Base-by-base conservation (phyloP, 345 rosid species). In the Pelargonium nanum region DNA sequence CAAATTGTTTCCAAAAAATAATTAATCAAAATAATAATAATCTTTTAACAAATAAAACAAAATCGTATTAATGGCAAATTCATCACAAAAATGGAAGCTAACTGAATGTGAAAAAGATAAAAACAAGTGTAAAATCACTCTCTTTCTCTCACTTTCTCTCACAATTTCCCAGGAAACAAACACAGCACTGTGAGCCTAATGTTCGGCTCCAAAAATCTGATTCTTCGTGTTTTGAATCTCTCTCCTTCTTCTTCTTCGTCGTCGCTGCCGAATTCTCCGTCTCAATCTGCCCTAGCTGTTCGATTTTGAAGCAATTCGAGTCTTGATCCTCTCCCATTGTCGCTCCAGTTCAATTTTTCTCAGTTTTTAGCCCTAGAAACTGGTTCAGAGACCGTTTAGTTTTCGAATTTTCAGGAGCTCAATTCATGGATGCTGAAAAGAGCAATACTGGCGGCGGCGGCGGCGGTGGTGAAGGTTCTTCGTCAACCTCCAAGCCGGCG, bases 401-500 rank as follows among this genome's bases (percentile, higher is more conserved):
- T 30, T 30, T 12, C 9, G 40, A 30, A 12, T 30, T 34, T 15
- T n/a, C 40, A 30, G 15, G 48, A 40, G 16, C 15, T 40, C 48
- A 40, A 6, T 40, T 40, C 15, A 40, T 40, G 48, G 48, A 40
- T 15, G 48, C 48, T 40, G 15, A 17, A 2, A 40, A 40, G 15
- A 40, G 48, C 48, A 9, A 3, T 40, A n/a, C n/a, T n/a, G n/a
- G 16, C 15, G 48, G 48, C 15, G 48, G 48, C 54, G 32, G 51
- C 26, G 65, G 56, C 34, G 52, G 28, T 44, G 68, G 25, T 40
- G 68, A 57, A 20, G 66, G 32, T 55, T 56, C 25, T 26, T 72
- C 68, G 34, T 67, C 65, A 17, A 21, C 51, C 19, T 58, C 30
- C 12, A n/a, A 22, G 19, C 44, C 56, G 4, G 53, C 60, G 40